A percentile compares a stretch with the other conserved stretches of the same genome.
phyloP scores from a whole-genome alignment of 148 eudicot species.

The Fagopyrum esculentum region DNA sequence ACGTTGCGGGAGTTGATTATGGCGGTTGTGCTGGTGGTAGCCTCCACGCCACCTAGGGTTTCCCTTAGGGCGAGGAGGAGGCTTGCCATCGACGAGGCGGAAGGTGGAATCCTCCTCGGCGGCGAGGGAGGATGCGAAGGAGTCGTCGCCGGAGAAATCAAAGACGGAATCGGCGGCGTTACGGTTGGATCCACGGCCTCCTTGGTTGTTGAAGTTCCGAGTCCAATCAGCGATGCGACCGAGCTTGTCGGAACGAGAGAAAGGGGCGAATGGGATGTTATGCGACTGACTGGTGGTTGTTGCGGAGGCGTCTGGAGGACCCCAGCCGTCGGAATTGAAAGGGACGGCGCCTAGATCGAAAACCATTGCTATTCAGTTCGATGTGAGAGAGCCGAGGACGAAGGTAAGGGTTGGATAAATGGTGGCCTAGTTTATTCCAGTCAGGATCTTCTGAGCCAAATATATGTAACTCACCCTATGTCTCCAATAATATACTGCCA shows the following conservation, averaged over 20 bases:
- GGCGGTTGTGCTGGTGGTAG: conserved; percentile 49
- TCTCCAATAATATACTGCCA: too few relatives aligned
- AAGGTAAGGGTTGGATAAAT: not conserved
- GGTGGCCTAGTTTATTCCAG: not conserved
- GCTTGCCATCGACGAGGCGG: conserved; percentile 83
- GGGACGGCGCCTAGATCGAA: conserved; percentile 69
- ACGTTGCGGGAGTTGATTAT: conserved; percentile 58
- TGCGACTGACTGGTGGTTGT: conserved; percentile 17
- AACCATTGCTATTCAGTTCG: conserved; percentile 16
- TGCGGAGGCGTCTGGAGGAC: conserved; percentile 51
- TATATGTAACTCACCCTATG: too few relatives aligned
- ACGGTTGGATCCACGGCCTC: conserved; percentile 19
- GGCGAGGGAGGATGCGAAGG: conserved; percentile 42
- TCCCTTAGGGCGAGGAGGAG: conserved; percentile 58
- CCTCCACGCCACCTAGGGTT: conserved; percentile 62
- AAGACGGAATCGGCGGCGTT: conserved; percentile 55
- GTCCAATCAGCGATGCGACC: conserved; percentile 76
- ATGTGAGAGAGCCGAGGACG: not conserved
- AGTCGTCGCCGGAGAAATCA: conserved; percentile 87
- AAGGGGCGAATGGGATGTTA: conserved; percentile 70
- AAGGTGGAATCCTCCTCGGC: conserved; percentile 63
- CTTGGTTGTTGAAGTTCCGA: conserved; percentile 35
- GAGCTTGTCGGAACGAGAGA: conserved; percentile 71
- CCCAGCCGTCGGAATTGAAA: conserved; percentile 93
- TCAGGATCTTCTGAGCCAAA: too few relatives aligned